Evolutionary conservation across 2,329 filamentous ascomycete genomes (phyloP).

Genomic region (Blumeria graminis): DNA sequence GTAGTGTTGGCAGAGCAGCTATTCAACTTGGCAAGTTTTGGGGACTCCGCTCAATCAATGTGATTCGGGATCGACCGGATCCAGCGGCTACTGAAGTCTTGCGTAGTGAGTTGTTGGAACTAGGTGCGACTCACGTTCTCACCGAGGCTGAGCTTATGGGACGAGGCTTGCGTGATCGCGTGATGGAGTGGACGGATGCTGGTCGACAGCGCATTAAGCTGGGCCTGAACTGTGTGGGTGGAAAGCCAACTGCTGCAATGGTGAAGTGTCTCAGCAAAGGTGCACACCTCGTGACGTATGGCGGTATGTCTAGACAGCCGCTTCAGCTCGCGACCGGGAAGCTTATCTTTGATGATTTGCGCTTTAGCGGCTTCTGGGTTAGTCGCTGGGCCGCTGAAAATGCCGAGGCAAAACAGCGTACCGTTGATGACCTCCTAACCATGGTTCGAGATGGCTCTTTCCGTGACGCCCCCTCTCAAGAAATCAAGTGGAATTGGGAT

Average conservation of each 20-base stretch:
- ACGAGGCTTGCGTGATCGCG: conserved; percentile 21
- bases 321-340: conserved; percentile 58
- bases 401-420: conserved; percentile 47
- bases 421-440: conserved; percentile 63
- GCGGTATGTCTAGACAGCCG: conserved; percentile 80
- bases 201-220: conserved; percentile 50
- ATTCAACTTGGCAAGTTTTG: conserved; percentile 71
- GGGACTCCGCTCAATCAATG: conserved; percentile 78
- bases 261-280: conserved; percentile 46
- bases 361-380: conserved; percentile 87
- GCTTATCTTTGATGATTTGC: conserved; percentile 80
- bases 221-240: conserved; percentile 83
- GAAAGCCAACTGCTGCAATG: conserved; percentile 56
- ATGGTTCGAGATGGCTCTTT: conserved; percentile 56
- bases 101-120: conserved; percentile 30
- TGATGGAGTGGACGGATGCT: conserved; percentile 38
- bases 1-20: conserved; percentile 70
- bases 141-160: conserved; percentile 24
- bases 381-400: conserved; percentile 67
- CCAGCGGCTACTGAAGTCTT: conserved; percentile 38
- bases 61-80: conserved; percentile 50
- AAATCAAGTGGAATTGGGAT: conserved; percentile 63
- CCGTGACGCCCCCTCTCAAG: conserved; percentile 57
- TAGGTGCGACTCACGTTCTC: conserved; percentile 30
- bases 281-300: conserved; percentile 73